phyloP scores from a whole-genome alignment of 306 rosid species.

The Vigna trinervia region DNA sequence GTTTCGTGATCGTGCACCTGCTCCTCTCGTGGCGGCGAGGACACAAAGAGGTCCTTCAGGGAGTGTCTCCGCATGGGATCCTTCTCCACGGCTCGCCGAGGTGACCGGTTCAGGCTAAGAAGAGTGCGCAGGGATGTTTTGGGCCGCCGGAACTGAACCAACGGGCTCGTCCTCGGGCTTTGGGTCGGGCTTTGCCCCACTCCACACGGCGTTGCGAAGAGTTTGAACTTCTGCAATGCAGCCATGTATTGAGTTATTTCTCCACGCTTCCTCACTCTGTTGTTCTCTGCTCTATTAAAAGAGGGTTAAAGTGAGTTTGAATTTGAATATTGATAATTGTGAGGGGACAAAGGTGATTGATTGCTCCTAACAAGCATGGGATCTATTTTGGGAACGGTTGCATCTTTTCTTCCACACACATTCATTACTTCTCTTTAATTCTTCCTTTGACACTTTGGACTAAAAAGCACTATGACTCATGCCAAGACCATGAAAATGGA shows the following conservation, averaged over 20 bases:
- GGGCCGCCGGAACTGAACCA: constrained; percentile 75
- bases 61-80: constrained; percentile 58
- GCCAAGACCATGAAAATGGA: constrained; percentile 17
- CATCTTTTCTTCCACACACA: constrained; percentile 39
- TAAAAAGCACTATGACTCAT: constrained; percentile 1
- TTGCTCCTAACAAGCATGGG: constrained; percentile 56
- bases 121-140: constrained; percentile 68
- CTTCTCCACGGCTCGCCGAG: constrained; percentile 48
- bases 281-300: constrained; percentile 14
- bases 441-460: constrained; percentile 30
- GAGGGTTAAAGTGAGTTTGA: constrained; percentile 49
- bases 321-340: constrained; percentile 59
- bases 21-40: constrained; percentile 64
- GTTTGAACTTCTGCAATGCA: constrained; percentile 78
- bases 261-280: background rate
- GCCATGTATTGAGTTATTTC: constrained; percentile 57
- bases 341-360: constrained; percentile 45
- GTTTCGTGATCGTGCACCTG: background rate
- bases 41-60: constrained; percentile 73
- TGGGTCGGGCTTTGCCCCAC: constrained; percentile 73
- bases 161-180: constrained; percentile 83
- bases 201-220: constrained; percentile 79
- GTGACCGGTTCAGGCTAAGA: constrained; percentile 60
- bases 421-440: constrained; percentile 45
- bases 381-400: constrained; percentile 63